Base-by-base conservation (phyloP, 805 yeast genomes). In the Candida pseudofarinosa region DNA sequence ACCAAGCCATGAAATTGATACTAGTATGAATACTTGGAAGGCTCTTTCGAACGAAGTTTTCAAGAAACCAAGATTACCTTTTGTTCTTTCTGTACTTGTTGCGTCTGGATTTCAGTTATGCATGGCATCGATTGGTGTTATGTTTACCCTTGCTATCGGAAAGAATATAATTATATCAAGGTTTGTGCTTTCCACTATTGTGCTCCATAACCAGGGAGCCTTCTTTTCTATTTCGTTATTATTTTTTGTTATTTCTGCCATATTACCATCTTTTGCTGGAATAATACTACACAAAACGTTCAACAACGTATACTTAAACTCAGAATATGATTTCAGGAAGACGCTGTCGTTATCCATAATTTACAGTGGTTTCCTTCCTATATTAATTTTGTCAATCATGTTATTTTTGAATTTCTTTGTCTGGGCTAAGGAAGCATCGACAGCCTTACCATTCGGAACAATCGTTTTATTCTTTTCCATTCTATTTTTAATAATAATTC, bases 381-480 rank as follows among this genome's bases (percentile, higher is more conserved):
- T 75, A 63, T 34, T 53, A 65, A 68, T 81, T 0, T 60, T 85
- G 43, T 44, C 74, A 0, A 67, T 78, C 2, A 67, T 83, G 0
- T 58, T 84, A 18, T 56, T 78, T 18, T 62, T 85, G 45, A 88
- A 88, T 58, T 65, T 78, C 46, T 75, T 88, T 43, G 81, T 85
- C 7, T 85, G 90, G 88, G 83, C 83, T 2, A 75, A 81, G 51
- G 83, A 82, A 48, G 81, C 93, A 0, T 81, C 93, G 0, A 69
- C 76, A 39, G 89, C 91, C 0, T 67, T 87, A 35, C 96, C 96
- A 12, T 83, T 88, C 51, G 84, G 88, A 4, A 83, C 95, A 0
- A 73, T 88, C 16, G 62, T 84, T 5, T 73, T 78, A 1, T 59
- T 88, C 35, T 59, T 85, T n/a, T 49, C 73, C 6, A 60, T 82